phyloP scores from a whole-genome alignment of 495 filamentous ascomycete genomes.

The Delitschia confertaspora region DNA sequence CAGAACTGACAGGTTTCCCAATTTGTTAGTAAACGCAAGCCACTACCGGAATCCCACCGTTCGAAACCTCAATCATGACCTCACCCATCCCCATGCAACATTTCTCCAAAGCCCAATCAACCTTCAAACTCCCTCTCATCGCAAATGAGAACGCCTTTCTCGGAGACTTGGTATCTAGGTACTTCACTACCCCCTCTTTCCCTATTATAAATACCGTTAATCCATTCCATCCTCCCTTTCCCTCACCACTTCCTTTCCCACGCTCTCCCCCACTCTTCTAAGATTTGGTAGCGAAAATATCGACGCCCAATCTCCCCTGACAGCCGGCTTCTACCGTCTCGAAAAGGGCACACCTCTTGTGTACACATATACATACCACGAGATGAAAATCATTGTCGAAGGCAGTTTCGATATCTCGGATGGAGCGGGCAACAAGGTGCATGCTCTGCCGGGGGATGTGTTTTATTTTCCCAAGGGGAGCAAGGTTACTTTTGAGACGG shows the following conservation, averaged over 20 bases:
- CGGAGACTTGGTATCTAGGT: slow-evolving; percentile 57
- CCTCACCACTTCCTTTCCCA: slow-evolving; percentile 3
- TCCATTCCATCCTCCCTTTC: slow-evolving; percentile 1
- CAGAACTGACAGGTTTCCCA: too few relatives aligned
- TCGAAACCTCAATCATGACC: slow-evolving; percentile 24
- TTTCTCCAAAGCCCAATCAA: slow-evolving; percentile 51
- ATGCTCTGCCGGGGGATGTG: slow-evolving; percentile 60
- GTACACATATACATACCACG: slow-evolving; percentile 68
- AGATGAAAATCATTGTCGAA: slow-evolving; percentile 75
- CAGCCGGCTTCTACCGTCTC: slow-evolving; percentile 62
- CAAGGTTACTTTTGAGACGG: slow-evolving; percentile 66
- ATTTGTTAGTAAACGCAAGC: too few relatives aligned
- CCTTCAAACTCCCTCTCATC: slow-evolving; percentile 61
- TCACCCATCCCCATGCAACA: slow-evolving; percentile 41
- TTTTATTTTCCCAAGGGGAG: slow-evolving; percentile 72
- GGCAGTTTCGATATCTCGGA: slow-evolving; percentile 66
- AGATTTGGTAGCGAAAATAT: slow-evolving; percentile 41
- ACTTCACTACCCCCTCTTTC: background rate
- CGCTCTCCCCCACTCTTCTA: slow-evolving; percentile 2
- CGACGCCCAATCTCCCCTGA: slow-evolving; percentile 56
- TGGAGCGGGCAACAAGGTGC: slow-evolving; percentile 60
- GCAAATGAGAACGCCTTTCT: slow-evolving; percentile 68
- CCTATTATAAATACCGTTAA: background rate
- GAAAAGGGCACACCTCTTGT: slow-evolving; percentile 66
- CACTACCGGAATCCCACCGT: too few relatives aligned